Conservation (phyloP, 305 asterid genomes). For the Rubia peregrina region DNA sequence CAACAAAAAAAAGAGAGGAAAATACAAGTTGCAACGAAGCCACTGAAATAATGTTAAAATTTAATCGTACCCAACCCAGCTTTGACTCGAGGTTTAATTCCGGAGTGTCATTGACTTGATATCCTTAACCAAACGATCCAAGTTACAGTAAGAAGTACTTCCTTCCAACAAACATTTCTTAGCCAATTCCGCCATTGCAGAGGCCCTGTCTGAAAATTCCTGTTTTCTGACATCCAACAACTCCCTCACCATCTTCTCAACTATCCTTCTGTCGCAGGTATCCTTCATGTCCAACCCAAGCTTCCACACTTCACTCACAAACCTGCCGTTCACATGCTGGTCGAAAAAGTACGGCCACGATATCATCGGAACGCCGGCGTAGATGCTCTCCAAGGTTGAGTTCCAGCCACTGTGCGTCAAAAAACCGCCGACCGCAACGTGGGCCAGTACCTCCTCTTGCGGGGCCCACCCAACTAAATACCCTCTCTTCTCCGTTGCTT, state of each 20-base stretch:
- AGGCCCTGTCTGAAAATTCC: constrained; percentile 7
- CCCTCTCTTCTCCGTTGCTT: constrained; percentile 9
- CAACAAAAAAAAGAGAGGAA: too few species aligned
- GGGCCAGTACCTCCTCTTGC: constrained; percentile 16
- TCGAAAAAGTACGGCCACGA: constrained; percentile 23
- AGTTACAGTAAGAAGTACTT: constrained; percentile 4
- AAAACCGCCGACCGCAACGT: constrained; percentile 16
- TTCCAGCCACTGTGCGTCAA: constrained; percentile 23
- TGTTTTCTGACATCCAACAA: constrained; percentile 11
- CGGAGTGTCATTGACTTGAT: background rate
- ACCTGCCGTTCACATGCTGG: constrained; percentile 20
- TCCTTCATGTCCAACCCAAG: constrained; percentile 27
- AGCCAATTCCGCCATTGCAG: constrained; percentile 19
- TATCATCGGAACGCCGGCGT: constrained; percentile 18
- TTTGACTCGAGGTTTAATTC: background rate
- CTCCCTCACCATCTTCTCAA: constrained; percentile 16
- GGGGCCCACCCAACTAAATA: constrained; percentile 22
- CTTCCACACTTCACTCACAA: constrained; percentile 21
- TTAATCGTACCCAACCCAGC: too few species aligned
- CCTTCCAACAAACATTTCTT: constrained; percentile 9
- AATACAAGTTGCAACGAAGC: too few species aligned
- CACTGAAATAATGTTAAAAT: too few species aligned
- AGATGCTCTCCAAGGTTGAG: constrained; percentile 21
- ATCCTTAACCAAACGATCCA: constrained; percentile 12
- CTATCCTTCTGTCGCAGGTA: constrained; percentile 5